These are phyloP conservation scores for Periconia sp. DNA, from an alignment of 2,329 filamentous ascomycete species.

Conservation along the genomic window DNA sequence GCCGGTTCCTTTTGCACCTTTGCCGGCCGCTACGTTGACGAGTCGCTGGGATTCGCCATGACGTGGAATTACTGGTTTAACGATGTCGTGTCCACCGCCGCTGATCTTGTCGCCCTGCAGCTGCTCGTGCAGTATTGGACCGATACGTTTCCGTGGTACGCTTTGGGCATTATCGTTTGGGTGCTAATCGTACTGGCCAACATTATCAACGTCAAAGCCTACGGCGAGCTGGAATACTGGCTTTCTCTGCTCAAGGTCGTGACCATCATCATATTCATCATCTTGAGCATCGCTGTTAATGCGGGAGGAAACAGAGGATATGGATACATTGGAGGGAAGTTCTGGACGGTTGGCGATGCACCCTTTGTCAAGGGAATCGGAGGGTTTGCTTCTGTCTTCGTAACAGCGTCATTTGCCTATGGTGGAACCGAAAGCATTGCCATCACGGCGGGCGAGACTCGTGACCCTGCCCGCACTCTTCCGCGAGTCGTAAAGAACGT, in stretches of 20 bases:
- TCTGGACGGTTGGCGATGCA: slow-evolving; percentile 68
- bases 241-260: slow-evolving; percentile 36
- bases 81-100: slow-evolving; percentile 34
- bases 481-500: slow-evolving; percentile 90
- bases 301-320: slow-evolving; percentile 25
- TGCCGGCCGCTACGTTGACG: slow-evolving; percentile 51
- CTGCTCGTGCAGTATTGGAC: slow-evolving; percentile 42
- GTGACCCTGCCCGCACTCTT: slow-evolving; percentile 77
- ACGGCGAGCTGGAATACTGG: slow-evolving; percentile 42
- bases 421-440: slow-evolving; percentile 76
- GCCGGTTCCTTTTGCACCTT: slow-evolving; percentile 34
- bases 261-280: slow-evolving; percentile 39
- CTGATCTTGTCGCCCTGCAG: slow-evolving; percentile 38
- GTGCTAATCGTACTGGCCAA: slow-evolving; percentile 38
- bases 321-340: slow-evolving; percentile 58
- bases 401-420: slow-evolving; percentile 73
- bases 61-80: slow-evolving; percentile 39
- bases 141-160: slow-evolving; percentile 35
- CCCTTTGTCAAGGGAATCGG: slow-evolving; percentile 31
- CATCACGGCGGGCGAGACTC: slow-evolving; percentile 74
- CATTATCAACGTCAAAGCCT: slow-evolving; percentile 39
- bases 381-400: slow-evolving; percentile 70
- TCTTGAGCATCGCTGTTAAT: slow-evolving; percentile 33
- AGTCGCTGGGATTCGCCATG: slow-evolving; percentile 59
- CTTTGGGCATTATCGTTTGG: slow-evolving; percentile 33